Conservation (phyloP, 2,329 filamentous ascomycete species). For the Lecanoromycetidae sp. region DNA sequence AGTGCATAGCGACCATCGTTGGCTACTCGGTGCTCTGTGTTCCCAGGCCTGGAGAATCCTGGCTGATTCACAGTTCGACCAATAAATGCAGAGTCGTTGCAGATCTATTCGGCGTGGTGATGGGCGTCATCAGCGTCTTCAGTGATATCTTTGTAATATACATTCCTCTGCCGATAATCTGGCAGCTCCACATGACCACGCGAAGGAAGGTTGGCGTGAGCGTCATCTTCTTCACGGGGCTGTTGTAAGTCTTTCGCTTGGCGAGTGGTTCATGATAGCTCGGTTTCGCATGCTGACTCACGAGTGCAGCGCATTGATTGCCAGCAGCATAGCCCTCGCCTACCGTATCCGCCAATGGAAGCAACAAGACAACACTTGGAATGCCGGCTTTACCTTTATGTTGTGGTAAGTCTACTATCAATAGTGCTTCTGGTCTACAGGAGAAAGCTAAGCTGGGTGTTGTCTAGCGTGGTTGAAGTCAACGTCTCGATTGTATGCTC, state of each 20-base stretch:
- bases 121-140: not conserved
- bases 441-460: not conserved
- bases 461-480: not conserved
- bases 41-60: not conserved
- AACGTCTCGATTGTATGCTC: not conserved
- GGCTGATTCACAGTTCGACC: not conserved
- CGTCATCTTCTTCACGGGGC: conserved; percentile 1
- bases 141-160: not conserved
- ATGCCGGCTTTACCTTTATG: not conserved
- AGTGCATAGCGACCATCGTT: not conserved
- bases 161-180: conserved; percentile 1
- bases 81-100: not conserved
- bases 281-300: not conserved
- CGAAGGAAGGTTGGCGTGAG: not conserved
- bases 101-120: not conserved
- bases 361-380: not conserved
- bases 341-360: not conserved
- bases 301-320: not conserved
- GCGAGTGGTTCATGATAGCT: no score
- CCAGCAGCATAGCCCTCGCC: not conserved
- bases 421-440: not conserved
- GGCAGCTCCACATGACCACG: not conserved
- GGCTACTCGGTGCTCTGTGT: not conserved
- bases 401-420: not conserved
- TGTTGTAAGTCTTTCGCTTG: not conserved